Evolutionary conservation across 129 eudicot species (phyloP), one percentile per base, ranked within the genome.

Genomic region (Gnaphalium uliginosum): DNA sequence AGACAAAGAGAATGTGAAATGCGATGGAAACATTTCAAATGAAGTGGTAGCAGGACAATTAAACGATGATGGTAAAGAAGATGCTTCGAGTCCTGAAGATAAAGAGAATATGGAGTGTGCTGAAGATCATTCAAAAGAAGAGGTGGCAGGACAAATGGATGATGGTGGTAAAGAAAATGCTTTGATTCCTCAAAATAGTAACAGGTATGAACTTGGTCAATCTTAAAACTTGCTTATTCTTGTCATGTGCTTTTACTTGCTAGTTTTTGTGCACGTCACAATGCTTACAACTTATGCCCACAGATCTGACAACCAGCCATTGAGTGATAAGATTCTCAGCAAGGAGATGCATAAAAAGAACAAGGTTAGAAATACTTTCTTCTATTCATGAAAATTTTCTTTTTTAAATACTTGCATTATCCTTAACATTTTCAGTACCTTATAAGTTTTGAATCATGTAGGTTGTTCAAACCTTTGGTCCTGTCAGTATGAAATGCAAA

Each of bases 101-200:
- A 79, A 50, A 30, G 85, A 85, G 76, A 79, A 64, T 39, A 39
- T 69, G 41, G 76, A 24, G 79, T 57, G 66, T 22, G 62, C 33
- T 43, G 70, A 19, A 53, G 61, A 73, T 9, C 67, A 69, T 41
- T 56, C 68, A 14, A 69, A 54, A 56, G 84, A 74, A 64, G 69
- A 66, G 62, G 79, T 73, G 6, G 78, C 27, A 24, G 73, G 76
- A 72, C 63, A 33, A 58, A 72, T 25, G 82, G 71, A 63, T 29
- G 81, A 86, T 26, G 75, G 68, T 39, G 88, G 89, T 71, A 93
- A 93, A 84, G 98, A 93, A 82, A 90, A 93, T 80, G 86, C 78
- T 57, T 19, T 81, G 54, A 86, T 81, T 68, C 78, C 88, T 41
- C 26, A 56, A 62, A 83, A 88, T 76, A 81, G 48, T 58, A 88